phyloP scores from a whole-genome alignment of 768 basidiomycete genomes.

The Termitomyces sp. region DNA sequence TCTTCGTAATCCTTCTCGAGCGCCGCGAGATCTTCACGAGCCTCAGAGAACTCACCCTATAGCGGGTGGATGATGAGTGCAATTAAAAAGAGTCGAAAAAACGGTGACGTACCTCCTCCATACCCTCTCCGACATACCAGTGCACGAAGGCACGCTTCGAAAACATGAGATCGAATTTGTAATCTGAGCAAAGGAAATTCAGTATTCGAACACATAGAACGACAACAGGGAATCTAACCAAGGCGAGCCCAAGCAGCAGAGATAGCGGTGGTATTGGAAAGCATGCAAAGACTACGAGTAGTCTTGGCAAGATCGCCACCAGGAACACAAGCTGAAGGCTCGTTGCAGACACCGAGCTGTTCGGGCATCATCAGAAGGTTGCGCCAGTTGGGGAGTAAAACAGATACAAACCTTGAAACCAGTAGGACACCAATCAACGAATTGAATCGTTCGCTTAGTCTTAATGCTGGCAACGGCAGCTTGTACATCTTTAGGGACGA shows the following conservation, averaged over 20 bases:
- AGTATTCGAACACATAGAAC: conserved; percentile 3
- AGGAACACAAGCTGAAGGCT: conserved; percentile 88
- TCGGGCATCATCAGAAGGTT: conserved; percentile 20
- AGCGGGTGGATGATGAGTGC: not conserved
- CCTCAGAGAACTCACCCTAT: conserved; percentile 97
- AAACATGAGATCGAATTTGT: conserved; percentile 98
- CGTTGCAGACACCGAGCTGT: conserved; percentile 94
- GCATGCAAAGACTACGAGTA: conserved; percentile 94
- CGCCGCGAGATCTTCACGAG: conserved; percentile 96
- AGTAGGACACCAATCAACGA: conserved; percentile 98
- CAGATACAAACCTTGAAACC: conserved; percentile 72
- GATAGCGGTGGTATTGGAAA: conserved; percentile 94
- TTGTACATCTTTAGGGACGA: conserved; percentile 95
- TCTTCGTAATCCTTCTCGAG: conserved; percentile 96
- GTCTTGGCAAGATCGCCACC: conserved; percentile 95
- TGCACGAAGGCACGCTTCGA: conserved; percentile 91
- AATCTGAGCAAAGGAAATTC: conserved; percentile 46
- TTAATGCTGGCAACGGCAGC: conserved; percentile 92
- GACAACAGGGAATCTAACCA: conserved; percentile 33
- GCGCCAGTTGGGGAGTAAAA: not conserved
- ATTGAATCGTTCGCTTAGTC: conserved; percentile 97
- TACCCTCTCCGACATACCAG: conserved; percentile 98
- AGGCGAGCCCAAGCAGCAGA: conserved; percentile 92
- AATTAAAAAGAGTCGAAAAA: not conserved
- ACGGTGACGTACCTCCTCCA: conserved; percentile 74